Conservation (phyloP, 352 stramenopile genomes). For the Phytophthora constricta region DNA sequence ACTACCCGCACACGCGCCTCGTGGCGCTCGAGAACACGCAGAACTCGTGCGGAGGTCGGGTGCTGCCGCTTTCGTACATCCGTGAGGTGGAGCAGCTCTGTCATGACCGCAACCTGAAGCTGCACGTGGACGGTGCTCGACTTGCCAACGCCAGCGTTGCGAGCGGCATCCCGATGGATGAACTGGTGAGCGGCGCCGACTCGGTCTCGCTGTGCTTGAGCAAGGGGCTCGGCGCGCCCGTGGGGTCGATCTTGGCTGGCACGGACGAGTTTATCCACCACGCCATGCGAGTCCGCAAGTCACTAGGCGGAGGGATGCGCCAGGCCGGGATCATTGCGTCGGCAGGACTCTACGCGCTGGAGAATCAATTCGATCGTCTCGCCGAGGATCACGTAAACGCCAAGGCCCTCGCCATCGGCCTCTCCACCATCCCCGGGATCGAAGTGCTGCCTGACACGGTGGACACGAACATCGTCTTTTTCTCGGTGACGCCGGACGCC, state of each 20-base stretch:
- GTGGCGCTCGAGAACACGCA: slow-evolving; percentile 98
- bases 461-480: slow-evolving; percentile 93
- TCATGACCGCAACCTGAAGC: slow-evolving; percentile 75
- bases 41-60: slow-evolving; percentile 95
- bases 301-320: slow-evolving; percentile 97
- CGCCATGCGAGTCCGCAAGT: slow-evolving; percentile 94
- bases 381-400: slow-evolving; percentile 86
- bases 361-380: slow-evolving; percentile 88
- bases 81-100: slow-evolving; percentile 75
- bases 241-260: slow-evolving; percentile 95
- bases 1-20: slow-evolving; percentile 88
- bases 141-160: slow-evolving; percentile 96
- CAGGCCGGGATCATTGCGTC: slow-evolving; percentile 95
- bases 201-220: slow-evolving; percentile 96
- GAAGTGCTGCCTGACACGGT: slow-evolving; percentile 61
- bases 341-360: slow-evolving; percentile 92
- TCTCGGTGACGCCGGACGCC: slow-evolving; percentile 58
- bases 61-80: slow-evolving; percentile 89
- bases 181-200: slow-evolving; percentile 87
- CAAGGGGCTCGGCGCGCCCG: slow-evolving; percentile 95
- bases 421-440: slow-evolving; percentile 76
- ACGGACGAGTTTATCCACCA: slow-evolving; percentile 89
- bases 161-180: slow-evolving; percentile 62
- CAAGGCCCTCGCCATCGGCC: slow-evolving; percentile 64
- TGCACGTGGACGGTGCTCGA: slow-evolving; percentile 96